Percentiles rank a stretch among this genome's conserved stretches.
phyloP scores from a whole-genome alignment of 2,329 filamentous ascomycete genomes.

The Leptosphaerulina australis region DNA sequence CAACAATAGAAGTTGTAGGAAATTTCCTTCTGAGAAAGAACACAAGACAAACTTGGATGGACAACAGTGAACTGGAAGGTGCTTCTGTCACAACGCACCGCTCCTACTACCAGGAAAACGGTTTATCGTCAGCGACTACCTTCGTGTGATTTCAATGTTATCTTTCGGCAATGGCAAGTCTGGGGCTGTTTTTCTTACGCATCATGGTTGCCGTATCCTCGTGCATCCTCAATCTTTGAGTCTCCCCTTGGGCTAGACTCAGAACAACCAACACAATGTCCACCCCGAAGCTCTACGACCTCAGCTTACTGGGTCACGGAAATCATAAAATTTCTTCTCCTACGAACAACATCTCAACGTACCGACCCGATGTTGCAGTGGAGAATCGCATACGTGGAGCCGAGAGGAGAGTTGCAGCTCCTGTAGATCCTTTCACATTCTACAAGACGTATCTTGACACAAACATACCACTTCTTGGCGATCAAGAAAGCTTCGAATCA shows the following conservation, averaged over 20 bases:
- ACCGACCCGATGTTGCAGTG: conserved; percentile 17
- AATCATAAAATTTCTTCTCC: conserved; percentile 14
- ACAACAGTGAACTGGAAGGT: not conserved
- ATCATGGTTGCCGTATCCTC: not conserved
- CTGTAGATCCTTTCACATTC: conserved; percentile 29
- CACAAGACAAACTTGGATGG: not conserved
- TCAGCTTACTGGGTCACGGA: conserved; percentile 19
- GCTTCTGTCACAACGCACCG: not conserved
- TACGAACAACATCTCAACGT: conserved; percentile 16
- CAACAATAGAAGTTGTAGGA: not conserved
- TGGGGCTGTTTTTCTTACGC: not conserved
- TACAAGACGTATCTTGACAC: conserved; percentile 27
- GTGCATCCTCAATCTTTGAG: not conserved
- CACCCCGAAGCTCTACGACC: conserved; percentile 3
- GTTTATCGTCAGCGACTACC: not conserved
- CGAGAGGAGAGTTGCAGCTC: conserved; percentile 12
- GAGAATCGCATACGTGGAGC: conserved; percentile 11
- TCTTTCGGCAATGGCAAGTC: not conserved
- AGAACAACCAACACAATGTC: not conserved
- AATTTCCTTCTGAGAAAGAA: not conserved
- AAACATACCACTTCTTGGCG: conserved; percentile 6
- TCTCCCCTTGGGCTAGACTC: not conserved
- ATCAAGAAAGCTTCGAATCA: conserved; percentile 7
- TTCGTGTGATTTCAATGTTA: not conserved
- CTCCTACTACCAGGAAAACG: not conserved